Base-by-base conservation (phyloP, 108 stramenopile genomes). In the Parietichytrium sp. region DNA sequence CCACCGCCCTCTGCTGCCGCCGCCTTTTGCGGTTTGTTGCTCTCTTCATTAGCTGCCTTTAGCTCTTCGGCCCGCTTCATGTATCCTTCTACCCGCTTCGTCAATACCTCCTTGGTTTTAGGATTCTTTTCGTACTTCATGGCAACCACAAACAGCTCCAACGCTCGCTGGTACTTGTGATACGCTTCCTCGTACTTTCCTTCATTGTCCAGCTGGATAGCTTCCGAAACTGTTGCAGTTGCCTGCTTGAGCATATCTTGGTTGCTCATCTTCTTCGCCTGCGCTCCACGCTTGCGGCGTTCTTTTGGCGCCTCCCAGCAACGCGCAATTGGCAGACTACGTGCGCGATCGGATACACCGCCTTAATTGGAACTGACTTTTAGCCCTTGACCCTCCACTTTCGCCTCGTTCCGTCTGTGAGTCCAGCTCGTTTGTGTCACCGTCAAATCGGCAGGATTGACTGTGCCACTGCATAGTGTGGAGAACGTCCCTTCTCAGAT, bases 41-140 rank as follows among this genome's bases (percentile, higher is more conserved):
- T 49, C 77, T 81, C 84, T 25, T 81, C 55, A 3, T 87, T 61
- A 6, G 81, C 80, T 87, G 93, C 93, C 31, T 95, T 89, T 45
- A 99, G 87, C 72, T 95, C 95, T 87, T 99, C 98, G 3, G 98
- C 98, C 25, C 98, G 93, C 54, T 96, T 94, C 96, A 99, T 96
- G 90, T 99, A 99, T 1, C 96, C 98, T 55, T 96, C 96, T 13
- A 96, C 96, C n/a, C 95, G 89, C 83, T 95, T 92, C 42, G 91
- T 49, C 26, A 98, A 89, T n/a, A 94, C 93, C 52, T 92, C 93
- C 84, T 93, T 95, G 13, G 95, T 87, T 6, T 93, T 88, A 72
- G 94, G 92, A 86, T 98, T 99, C 91, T 95, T 93, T 87, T 98
- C 97, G 83, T 98, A 72, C 61, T 72, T 72, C 23, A 72, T 10